Evolutionary conservation across 129 eudicot species (phyloP).

Genomic region (Glebionis coronaria): DNA sequence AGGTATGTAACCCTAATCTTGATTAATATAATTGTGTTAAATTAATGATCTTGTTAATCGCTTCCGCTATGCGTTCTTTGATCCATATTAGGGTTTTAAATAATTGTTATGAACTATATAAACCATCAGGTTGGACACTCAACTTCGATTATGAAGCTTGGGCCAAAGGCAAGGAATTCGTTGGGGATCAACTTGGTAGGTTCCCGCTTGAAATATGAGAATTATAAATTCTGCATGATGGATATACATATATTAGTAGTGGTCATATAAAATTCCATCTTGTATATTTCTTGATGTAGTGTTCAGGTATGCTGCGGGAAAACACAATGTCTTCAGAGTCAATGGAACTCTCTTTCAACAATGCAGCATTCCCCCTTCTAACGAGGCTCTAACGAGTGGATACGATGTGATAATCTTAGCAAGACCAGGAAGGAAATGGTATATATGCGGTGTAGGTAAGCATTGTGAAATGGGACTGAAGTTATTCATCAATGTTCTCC

Average conservation of each 20-base stretch:
- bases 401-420: too few relatives aligned
- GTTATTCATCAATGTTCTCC: not conserved
- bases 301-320: conserved; percentile 8
- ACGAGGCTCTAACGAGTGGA: too few relatives aligned
- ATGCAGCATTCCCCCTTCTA: not conserved
- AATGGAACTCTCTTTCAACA: conserved; percentile 2
- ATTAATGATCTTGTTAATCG: too few relatives aligned
- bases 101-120: too few relatives aligned
- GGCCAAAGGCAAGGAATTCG: conserved; percentile 31
- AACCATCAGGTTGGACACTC: too few relatives aligned
- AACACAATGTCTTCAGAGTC: conserved; percentile 9
- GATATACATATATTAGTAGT: not conserved
- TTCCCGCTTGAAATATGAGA: not conserved
- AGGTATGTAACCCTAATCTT: too few relatives aligned
- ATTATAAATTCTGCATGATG: not conserved
- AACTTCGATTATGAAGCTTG: conserved; percentile 27
- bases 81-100: too few relatives aligned
- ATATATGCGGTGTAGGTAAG: too few relatives aligned
- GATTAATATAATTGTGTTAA: too few relatives aligned
- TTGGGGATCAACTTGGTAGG: conserved; percentile 34
- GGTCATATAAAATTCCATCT: not conserved
- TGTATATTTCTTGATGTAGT: not conserved
- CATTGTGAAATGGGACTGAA: too few relatives aligned
- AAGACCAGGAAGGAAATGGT: too few relatives aligned
- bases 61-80: too few relatives aligned